A percentile compares a stretch with the other conserved stretches of the same genome.
These are phyloP conservation scores for Pulveroboletus sp. DNA, from an alignment of 768 basidiomycete genomes.

Conservation along the genomic window DNA sequence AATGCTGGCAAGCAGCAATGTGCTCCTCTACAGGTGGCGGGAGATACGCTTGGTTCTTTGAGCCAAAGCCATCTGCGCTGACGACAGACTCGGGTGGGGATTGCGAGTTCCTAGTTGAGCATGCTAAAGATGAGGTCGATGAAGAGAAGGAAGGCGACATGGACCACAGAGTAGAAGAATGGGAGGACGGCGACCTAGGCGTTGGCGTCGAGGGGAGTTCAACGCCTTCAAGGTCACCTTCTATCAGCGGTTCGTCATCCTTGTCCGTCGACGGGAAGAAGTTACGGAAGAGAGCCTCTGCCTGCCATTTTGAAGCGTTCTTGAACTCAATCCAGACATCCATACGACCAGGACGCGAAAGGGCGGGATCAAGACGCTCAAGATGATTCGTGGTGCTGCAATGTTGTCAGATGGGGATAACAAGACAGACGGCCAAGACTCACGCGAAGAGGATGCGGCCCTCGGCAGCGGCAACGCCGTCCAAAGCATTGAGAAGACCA, in stretches of 20 bases:
- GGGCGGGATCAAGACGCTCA: conserved; percentile 85
- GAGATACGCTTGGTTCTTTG: conserved; percentile 55
- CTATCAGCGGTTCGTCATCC: conserved; percentile 34
- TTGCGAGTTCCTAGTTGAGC: conserved; percentile 28
- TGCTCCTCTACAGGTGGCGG: conserved; percentile 64
- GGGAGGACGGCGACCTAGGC: conserved; percentile 40
- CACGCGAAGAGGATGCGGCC: conserved; percentile 87
- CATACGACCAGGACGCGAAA: conserved; percentile 89
- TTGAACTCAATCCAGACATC: conserved; percentile 93
- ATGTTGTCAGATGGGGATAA: background rate
- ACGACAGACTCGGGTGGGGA: conserved; percentile 19
- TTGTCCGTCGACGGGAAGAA: conserved; percentile 80
- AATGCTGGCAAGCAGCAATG: conserved; percentile 54
- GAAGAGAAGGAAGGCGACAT: conserved; percentile 44
- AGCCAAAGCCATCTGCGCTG: conserved; percentile 38
- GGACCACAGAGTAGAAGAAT: conserved; percentile 46
- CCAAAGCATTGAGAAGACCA: conserved; percentile 79
- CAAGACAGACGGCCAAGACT: conserved; percentile 31
- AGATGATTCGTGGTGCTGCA: conserved; percentile 83
- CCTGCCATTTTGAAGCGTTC: conserved; percentile 81
- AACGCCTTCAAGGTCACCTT: conserved; percentile 44
- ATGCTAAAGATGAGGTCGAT: conserved; percentile 37
- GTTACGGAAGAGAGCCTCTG: conserved; percentile 82
- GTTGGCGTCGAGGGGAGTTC: conserved; percentile 39
- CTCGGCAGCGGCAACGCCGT: conserved; percentile 84